Percentiles rank a stretch among this genome's conserved stretches.
Conservation (phyloP, 352 stramenopile species). For the Phytophthora rubi region DNA sequence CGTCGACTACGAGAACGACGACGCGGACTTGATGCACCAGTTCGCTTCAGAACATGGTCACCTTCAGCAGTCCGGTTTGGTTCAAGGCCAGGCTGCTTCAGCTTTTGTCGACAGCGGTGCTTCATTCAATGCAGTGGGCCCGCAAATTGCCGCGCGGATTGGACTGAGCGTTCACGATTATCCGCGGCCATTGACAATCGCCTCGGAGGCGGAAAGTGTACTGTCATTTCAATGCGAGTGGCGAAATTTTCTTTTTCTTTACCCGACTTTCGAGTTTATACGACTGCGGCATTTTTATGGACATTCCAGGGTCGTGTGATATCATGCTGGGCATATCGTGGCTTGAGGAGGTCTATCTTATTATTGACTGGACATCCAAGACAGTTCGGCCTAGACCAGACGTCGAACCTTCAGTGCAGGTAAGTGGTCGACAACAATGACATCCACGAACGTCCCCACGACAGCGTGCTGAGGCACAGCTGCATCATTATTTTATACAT, state of each 20-base stretch:
- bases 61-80: neutral
- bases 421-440: neutral
- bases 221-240: slow-evolving; percentile 7
- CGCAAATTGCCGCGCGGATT: neutral
- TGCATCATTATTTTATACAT: slow-evolving; percentile 3
- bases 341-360: slow-evolving; percentile 13
- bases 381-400: neutral
- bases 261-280: slow-evolving; percentile 3
- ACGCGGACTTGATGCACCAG: slow-evolving; percentile 2
- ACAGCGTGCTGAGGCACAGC: neutral
- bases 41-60: neutral
- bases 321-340: slow-evolving; percentile 19
- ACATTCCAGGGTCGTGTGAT: slow-evolving; percentile 11
- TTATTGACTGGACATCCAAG: slow-evolving; percentile 11
- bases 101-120: slow-evolving; percentile 9
- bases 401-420: neutral
- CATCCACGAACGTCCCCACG: neutral
- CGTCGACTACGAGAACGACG: slow-evolving; percentile 6
- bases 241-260: slow-evolving; percentile 2
- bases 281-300: slow-evolving; percentile 17
- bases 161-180: neutral
- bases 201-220: slow-evolving; percentile 6
- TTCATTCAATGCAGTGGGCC: slow-evolving; percentile 4
- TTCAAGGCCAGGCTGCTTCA: neutral
- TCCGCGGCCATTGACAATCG: neutral